Percentiles rank a stretch among this genome's conserved stretches.
phyloP scores from a whole-genome alignment of 139 green algal species.

The Chlorella sp. region DNA sequence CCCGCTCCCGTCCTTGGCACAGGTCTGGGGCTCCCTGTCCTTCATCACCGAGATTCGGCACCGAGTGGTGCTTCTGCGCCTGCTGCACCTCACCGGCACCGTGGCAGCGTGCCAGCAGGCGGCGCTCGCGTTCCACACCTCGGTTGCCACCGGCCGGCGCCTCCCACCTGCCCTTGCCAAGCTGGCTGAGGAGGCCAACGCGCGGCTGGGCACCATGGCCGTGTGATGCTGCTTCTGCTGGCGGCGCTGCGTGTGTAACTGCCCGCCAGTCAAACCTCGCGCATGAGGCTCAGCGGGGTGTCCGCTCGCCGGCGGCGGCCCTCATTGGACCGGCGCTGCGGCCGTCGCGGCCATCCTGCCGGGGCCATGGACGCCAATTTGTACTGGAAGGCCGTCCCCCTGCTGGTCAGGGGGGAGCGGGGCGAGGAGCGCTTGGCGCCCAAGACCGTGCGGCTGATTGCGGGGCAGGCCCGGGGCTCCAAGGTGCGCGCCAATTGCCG shows the following conservation, averaged over 20 bases:
- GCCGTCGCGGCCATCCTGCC: too few relatives aligned
- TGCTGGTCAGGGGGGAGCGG: slow-evolving; percentile 63
- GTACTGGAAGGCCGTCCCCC: slow-evolving; percentile 76
- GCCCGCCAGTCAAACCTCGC: too few relatives aligned
- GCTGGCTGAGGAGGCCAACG: slow-evolving; percentile 16
- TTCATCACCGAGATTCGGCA: slow-evolving; percentile 43
- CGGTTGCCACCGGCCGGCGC: neutral
- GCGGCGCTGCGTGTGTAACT: too few relatives aligned
- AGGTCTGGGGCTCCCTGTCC: slow-evolving; percentile 45
- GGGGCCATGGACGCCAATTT: slow-evolving; percentile 17
- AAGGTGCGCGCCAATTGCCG: neutral
- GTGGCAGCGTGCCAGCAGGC: slow-evolving; percentile 26
- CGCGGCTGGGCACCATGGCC: slow-evolving; percentile 12
- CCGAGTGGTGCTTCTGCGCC: slow-evolving; percentile 28
- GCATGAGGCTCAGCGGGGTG: neutral
- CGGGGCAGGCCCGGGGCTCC: neutral
- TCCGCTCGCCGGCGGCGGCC: too few relatives aligned
- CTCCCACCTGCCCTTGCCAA: slow-evolving; percentile 11
- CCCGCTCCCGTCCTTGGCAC: neutral
- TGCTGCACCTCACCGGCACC: slow-evolving; percentile 47
- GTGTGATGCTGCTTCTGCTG: slow-evolving; percentile 10
- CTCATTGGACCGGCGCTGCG: too few relatives aligned
- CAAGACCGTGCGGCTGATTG: slow-evolving; percentile 16
- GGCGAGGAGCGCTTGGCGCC: neutral
- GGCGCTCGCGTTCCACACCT: slow-evolving; percentile 2